Percentiles rank a stretch among this genome's conserved stretches.
These are phyloP conservation scores for Aspergillus sp. DNA, from an alignment of 2,329 filamentous ascomycete genomes.

Conservation along the genomic window DNA sequence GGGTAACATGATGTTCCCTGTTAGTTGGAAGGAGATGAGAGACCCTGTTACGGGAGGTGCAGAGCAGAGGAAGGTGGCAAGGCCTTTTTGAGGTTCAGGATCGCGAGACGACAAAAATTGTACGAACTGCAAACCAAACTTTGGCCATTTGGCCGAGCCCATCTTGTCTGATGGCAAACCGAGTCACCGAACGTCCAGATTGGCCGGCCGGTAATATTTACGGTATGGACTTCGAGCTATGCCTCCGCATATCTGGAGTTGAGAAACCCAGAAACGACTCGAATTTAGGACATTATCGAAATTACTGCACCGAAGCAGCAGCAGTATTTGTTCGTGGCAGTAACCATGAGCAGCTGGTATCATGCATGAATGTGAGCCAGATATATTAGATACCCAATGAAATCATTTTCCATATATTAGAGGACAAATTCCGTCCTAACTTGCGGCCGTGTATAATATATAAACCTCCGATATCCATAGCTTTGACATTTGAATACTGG, in stretches of 20 bases:
- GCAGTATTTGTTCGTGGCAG: background rate
- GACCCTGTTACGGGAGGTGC: slow-evolving; percentile 75
- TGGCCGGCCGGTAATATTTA: background rate
- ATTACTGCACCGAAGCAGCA: background rate
- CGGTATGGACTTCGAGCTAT: background rate
- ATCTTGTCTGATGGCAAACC: background rate
- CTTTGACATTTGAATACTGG: slow-evolving; percentile 40
- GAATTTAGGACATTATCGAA: background rate
- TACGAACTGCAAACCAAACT: background rate
- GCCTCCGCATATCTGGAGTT: background rate
- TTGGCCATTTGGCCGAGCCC: background rate
- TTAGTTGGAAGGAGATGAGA: slow-evolving; percentile 93
- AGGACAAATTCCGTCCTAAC: background rate
- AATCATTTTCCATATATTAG: background rate
- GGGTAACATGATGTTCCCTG: slow-evolving; percentile 86
- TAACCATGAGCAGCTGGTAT: background rate
- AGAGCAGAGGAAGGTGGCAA: slow-evolving; percentile 89
- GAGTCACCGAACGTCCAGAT: background rate
- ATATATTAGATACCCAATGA: slow-evolving; percentile 10
- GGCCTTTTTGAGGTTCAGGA: slow-evolving; percentile 68
- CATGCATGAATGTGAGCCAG: background rate
- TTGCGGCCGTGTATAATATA: background rate
- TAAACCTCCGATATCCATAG: slow-evolving; percentile 43
- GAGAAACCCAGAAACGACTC: background rate
- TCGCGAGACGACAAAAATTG: background rate